phyloP scores from a whole-genome alignment of 371 early-diverging fungal genomes.

The Thermomucor indicae-seudaticae region DNA sequence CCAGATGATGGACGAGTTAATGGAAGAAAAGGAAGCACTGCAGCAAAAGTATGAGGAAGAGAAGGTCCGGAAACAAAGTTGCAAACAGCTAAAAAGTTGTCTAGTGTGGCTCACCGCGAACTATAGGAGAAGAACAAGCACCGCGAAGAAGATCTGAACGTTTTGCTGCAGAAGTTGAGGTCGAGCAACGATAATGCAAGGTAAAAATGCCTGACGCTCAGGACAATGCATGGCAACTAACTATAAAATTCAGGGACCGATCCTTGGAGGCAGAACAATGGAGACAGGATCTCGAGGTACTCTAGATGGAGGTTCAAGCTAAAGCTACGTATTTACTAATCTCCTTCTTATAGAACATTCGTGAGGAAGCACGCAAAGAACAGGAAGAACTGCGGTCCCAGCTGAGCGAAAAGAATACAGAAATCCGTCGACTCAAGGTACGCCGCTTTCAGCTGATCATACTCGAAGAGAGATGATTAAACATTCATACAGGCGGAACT shows the following conservation, averaged over 20 bases:
- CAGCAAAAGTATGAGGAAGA: conserved; percentile 31
- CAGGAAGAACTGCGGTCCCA: conserved; percentile 1
- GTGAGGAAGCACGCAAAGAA: conserved; percentile 5
- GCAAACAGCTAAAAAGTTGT: too few species aligned
- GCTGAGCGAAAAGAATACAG: conserved; percentile 1
- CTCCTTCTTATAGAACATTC: not conserved
- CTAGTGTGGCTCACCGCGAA: not conserved
- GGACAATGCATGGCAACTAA: not conserved
- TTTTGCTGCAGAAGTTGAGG: conserved; percentile 23
- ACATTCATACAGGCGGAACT: conserved; percentile 16
- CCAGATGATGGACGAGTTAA: conserved; percentile 42
- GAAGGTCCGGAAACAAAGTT: conserved; percentile 24
- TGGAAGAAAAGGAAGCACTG: conserved; percentile 42
- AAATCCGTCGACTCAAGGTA: conserved; percentile 6
- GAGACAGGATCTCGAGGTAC: conserved; percentile 10
- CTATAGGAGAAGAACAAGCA: conserved; percentile 10
- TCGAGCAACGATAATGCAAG: conserved; percentile 19
- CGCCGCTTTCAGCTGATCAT: too few species aligned
- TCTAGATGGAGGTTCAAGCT: not conserved
- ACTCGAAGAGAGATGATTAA: too few species aligned
- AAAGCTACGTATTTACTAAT: too few species aligned
- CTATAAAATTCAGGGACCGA: conserved; percentile 8
- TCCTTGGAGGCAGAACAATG: conserved; percentile 12
- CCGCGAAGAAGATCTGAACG: conserved; percentile 25
- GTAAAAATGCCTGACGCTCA: conserved; percentile 1